Percentiles rank a stretch among this genome's conserved stretches.
Evolutionary conservation across 1,284 basidiomycete genomes (phyloP).

Genomic region (Apiotrichum gamsii): DNA sequence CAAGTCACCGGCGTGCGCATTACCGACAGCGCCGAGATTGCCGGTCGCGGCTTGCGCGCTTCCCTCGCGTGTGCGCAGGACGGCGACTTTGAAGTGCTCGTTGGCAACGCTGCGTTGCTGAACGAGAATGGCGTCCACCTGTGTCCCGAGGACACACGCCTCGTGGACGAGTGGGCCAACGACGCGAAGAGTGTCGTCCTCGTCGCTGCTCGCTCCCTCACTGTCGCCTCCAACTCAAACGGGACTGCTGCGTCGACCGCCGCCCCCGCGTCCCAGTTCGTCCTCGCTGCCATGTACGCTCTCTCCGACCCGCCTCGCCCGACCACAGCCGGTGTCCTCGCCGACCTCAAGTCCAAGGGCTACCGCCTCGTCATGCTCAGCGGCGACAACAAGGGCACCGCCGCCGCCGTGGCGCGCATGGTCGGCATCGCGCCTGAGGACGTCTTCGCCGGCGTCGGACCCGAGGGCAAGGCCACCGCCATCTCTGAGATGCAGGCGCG

Average conservation of each 20-base stretch:
- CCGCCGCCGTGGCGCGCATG: constrained; percentile 73
- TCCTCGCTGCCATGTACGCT: constrained; percentile 51
- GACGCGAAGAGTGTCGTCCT: constrained; percentile 77
- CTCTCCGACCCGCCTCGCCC: constrained; percentile 77
- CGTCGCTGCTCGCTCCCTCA: constrained; percentile 56
- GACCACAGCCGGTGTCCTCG: constrained; percentile 71
- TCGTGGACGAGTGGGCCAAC: constrained; percentile 61
- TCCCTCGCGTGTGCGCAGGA: constrained; percentile 50
- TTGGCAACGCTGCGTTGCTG: constrained; percentile 18
- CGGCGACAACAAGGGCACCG: constrained; percentile 76
- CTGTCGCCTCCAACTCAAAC: constrained; percentile 49
- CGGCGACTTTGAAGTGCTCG: constrained; percentile 59
- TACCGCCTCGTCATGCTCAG: constrained; percentile 87
- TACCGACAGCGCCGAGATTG: constrained; percentile 70
- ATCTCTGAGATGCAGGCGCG: constrained; percentile 9
- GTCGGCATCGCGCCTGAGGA: constrained; percentile 72
- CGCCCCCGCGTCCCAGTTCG: constrained; percentile 6
- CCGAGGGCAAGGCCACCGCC: constrained; percentile 72
- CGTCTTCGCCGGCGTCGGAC: constrained; percentile 84
- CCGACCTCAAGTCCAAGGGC: constrained; percentile 71
- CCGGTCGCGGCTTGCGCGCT: constrained; percentile 82
- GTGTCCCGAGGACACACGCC: constrained; percentile 44
- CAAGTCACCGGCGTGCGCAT: constrained; percentile 49
- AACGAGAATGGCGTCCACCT: constrained; percentile 23
- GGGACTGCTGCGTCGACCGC: constrained; percentile 49